Conservation (phyloP, 116 monocot genomes). For the Posidonia oceanica region DNA sequence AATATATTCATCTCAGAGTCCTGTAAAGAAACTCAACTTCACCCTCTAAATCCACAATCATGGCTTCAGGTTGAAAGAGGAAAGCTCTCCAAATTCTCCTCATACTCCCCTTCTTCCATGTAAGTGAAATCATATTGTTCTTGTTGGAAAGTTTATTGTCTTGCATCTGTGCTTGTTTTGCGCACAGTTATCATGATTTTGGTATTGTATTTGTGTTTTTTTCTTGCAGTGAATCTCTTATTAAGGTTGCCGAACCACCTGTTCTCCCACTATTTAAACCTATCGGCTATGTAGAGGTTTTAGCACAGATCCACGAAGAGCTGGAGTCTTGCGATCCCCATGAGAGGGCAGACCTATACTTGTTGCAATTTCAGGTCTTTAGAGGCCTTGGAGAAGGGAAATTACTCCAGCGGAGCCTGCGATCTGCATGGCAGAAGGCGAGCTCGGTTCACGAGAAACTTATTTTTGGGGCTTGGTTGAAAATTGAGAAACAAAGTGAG, state of each 20-base stretch:
- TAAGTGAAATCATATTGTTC: constrained; percentile 19
- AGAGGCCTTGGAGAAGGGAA: constrained; percentile 57
- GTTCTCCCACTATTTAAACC: constrained; percentile 59
- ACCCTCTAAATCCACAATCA: constrained; percentile 53
- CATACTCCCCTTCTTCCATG: constrained; percentile 54
- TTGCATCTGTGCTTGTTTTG: background rate
- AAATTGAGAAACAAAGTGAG: constrained; percentile 63
- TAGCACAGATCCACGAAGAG: constrained; percentile 65
- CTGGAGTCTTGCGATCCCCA: constrained; percentile 41
- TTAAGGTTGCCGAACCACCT: constrained; percentile 54
- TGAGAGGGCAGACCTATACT: constrained; percentile 38
- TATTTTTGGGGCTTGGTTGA: constrained; percentile 61
- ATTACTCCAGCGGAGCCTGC: constrained; percentile 56
- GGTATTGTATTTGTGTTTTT: background rate
- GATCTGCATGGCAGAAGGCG: constrained; percentile 51
- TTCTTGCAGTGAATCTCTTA: constrained; percentile 51
- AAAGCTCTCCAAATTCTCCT: constrained; percentile 50
- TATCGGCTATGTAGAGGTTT: constrained; percentile 52
- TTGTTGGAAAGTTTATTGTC: background rate
- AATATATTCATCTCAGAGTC: constrained; percentile 62
- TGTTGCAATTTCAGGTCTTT: constrained; percentile 69
- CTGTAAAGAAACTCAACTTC: constrained; percentile 56
- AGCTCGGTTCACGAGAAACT: constrained; percentile 51
- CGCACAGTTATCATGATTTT: background rate
- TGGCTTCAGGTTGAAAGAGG: constrained; percentile 78